Base-by-base conservation (phyloP, 306 rosid species). In the Trifolium fragiferum region DNA sequence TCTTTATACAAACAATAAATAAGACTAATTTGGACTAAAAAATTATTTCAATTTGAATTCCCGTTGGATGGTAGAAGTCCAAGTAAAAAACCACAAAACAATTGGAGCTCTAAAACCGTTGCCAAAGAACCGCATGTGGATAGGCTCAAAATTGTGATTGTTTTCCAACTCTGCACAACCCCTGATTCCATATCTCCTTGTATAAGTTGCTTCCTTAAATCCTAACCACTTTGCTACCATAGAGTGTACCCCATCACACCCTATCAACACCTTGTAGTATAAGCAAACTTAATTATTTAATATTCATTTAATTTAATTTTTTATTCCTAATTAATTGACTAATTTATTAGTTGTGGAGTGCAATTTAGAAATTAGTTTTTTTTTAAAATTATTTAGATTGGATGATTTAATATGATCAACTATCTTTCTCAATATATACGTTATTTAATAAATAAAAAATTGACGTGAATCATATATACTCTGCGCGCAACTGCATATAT, bases 171-270 rank as follows among this genome's bases (percentile, higher is more conserved):
- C 55, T 2, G 64, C 47, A 76, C 38, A 73, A 1, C 98, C 98
- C 38, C 97, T 82, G 0, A 81, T 67, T 32, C 85, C 92, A 67
- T 13, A 74, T 79, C 97, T 89, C 10, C 86, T 73, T 2, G 89
- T 55, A 65, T 43, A 72, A n/a, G 76, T 46, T 0, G 93, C 83
- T 23, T 75, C 72, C 44, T 86, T 84, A 63, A 93, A 90, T 47
- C 92, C 92, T 6, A 93, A 68, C 89, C 96, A 89, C 77, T 80
- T 89, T 61, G 89, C 89, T 33, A 89, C 98, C 60, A 68, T 27
- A 0, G 98, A 90, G 82, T 93, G 89, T 49, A 93, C 87, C 76
- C 98, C 93, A 78, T 93, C 98, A 81, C 89, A 89, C 20, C 93
- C 97, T 27, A 93, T 81, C 80, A 90, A 50, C 9, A 87, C 96